Conservation (phyloP, 345 rosid species). For the Aquilaria malaccensis region DNA sequence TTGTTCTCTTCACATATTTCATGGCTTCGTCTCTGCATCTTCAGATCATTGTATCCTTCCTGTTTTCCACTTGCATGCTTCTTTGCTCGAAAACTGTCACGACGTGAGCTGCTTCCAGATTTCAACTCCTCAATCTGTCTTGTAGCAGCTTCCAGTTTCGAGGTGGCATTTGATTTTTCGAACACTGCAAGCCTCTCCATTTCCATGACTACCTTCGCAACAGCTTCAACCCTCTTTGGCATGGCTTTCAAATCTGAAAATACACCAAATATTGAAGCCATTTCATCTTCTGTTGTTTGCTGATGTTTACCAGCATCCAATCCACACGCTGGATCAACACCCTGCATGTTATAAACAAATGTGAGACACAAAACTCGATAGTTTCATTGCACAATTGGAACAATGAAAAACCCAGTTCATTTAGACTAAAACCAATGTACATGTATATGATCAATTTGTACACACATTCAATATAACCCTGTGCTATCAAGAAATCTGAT, state of each 20-base stretch:
- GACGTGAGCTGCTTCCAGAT: slow-evolving; percentile 20
- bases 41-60: slow-evolving; percentile 26
- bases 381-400: background rate
- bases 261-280: slow-evolving; percentile 16
- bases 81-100: slow-evolving; percentile 23
- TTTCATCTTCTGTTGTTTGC: slow-evolving; percentile 22
- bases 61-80: slow-evolving; percentile 28
- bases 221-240: slow-evolving; percentile 51
- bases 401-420: too few relatives aligned
- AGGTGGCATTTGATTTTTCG: slow-evolving; percentile 40
- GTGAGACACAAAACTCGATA: background rate
- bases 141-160: slow-evolving; percentile 50
- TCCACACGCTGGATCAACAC: slow-evolving; percentile 15
- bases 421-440: too few relatives aligned
- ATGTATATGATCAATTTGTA: background rate
- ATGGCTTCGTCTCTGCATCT: slow-evolving; percentile 29
- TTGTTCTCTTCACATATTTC: slow-evolving; percentile 44
- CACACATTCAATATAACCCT: background rate
- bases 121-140: slow-evolving; percentile 50
- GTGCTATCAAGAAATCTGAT: too few relatives aligned
- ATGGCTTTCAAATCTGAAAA: slow-evolving; percentile 45
- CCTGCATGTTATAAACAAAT: slow-evolving; percentile 29
- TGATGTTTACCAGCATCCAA: slow-evolving; percentile 25
- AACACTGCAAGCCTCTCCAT: slow-evolving; percentile 48
- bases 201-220: slow-evolving; percentile 53